Evolutionary conservation across 1,284 basidiomycete genomes (phyloP), one percentile per base, ranked within the genome.

Genomic region (Papiliotrema fonsecae): DNA sequence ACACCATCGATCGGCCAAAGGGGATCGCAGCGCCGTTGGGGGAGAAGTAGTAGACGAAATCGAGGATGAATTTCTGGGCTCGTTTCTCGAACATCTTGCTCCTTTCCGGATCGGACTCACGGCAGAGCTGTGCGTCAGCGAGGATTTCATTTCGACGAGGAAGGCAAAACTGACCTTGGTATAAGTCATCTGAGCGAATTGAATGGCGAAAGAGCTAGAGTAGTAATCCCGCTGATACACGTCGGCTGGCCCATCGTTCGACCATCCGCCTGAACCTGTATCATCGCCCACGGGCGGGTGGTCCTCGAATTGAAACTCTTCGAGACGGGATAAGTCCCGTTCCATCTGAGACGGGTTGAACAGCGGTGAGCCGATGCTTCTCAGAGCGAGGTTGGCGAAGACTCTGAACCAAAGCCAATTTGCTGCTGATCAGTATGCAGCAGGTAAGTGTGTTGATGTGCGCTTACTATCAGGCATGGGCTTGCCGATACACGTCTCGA

Each of bases 371-470:
- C 80, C 81, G 31, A 82, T 83, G 51, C 79, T 79, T 5, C 78
- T 78, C 21, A 87, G 72, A 2, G 84, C 85, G 11, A 87, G 78
- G 63, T 87, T 87, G n/a, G 85, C 81, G 58, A 86, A 86, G 0
- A 86, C 85, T 51, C 85, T 77, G 71, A 87, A 87, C 85, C 85
- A 87, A 4, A 88, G 76, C 85, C 85, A 87, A 63, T 87, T 87
- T 16, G 85, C 86, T 73, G 40, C 16, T 18, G 13, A 39, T 51
- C 32, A 55, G 49, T 40, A 9, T 26, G 21, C 27, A 24, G 10
- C 6, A 11, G 11, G 81, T 7, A 81, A 80, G 81, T 83, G 82
- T 54, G 79, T 77, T 40, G 45, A 26, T 19, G 35, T 21, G 14
- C 1, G 58, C 70, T 57, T 50, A 73, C 72, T 76, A 50, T 76